Evolutionary conservation across 2,329 filamentous ascomycete genomes (phyloP), one percentile per base, ranked within the genome.

Genomic region (Fusarium tupiense): DNA sequence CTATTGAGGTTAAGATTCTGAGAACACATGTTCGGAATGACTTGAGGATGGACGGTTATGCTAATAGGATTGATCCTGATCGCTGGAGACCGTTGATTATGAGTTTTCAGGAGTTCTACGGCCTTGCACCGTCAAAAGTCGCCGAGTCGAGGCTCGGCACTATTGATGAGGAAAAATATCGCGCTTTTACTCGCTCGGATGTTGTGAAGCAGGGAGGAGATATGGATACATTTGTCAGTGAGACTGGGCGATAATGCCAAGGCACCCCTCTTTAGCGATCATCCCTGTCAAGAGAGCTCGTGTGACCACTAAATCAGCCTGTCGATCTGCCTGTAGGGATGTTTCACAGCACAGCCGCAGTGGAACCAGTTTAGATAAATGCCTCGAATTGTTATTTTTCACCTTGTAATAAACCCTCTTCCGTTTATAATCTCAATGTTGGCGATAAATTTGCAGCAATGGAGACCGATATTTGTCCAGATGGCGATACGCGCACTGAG

Each of bases 291-390:
- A 10, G 11, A 19, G 6, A 20, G 13, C 22, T 37, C 43, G 20
- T 13, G 22, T 50, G 22, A 26, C 11, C 52, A 16, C 26, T 14
- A 19, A 43, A n/a, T 43, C 44, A 43, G 54, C 61, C 54, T 50
- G 29, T 43, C n/a, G 35, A 22, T 61, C 37, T 31, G 54, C 54
- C 61, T 61, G 29, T 44, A 31, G 43, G 37, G 12, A 38, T 12
- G 14, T 44, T 62, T 58, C 54, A 26, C 16, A 22, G 29, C 56
- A 50, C 44, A 60, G 57, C 44, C 57, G 24, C 43, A 60, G 22
- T 53, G 49, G n/a, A 37, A 20, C n/a, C 6, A 35, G 10, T 20
- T 33, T 22, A 16, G 14, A 38, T 52, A 60, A 60, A 38, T 52
- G 8, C 43, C 43, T 38, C 35, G 20, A 10, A 37, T 35, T 0